A percentile compares a stretch with the other conserved stretches of the same genome.
These are phyloP conservation scores for Solanum hybrid DNA, from an alignment of 305 asterid genomes.

Conservation along the genomic window DNA sequence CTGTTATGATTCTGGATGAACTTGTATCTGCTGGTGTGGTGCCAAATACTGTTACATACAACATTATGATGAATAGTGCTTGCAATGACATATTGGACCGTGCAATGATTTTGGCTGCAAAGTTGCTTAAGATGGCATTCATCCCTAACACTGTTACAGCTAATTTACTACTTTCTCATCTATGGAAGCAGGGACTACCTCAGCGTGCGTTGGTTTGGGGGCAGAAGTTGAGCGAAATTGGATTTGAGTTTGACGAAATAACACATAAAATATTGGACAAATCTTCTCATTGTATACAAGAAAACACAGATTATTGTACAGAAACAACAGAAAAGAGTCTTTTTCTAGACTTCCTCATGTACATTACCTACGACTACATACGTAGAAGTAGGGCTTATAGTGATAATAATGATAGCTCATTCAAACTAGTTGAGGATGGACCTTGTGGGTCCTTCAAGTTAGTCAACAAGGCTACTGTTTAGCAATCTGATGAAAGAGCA, in stretches of 20 bases:
- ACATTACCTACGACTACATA: conserved; percentile 63
- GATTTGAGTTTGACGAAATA: conserved; percentile 75
- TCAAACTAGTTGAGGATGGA: conserved; percentile 25
- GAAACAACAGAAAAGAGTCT: conserved; percentile 61
- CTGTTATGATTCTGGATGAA: conserved; percentile 61
- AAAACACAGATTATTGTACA: conserved; percentile 29
- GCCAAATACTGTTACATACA: conserved; percentile 85
- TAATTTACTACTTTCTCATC: conserved; percentile 66
- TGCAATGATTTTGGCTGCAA: conserved; percentile 81
- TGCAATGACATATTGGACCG: conserved; percentile 80
- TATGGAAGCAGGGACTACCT: conserved; percentile 77
- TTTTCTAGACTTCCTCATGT: conserved; percentile 83
- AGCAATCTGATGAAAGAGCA: conserved; percentile 3
- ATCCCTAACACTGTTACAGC: conserved; percentile 72
- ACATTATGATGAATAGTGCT: conserved; percentile 61
- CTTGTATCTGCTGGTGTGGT: conserved; percentile 68
- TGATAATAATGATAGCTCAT: conserved; percentile 20
- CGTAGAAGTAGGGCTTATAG: conserved; percentile 29
- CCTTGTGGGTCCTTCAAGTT: conserved; percentile 25
- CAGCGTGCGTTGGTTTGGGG: conserved; percentile 80
- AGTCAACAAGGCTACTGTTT: conserved; percentile 22
- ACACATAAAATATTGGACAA: conserved; percentile 56
- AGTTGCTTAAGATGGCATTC: conserved; percentile 81
- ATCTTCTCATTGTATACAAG: conserved; percentile 47
- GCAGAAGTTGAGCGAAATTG: conserved; percentile 62